These are phyloP conservation scores for Chrysoporthe deuterocubensis DNA, from an alignment of 2,329 filamentous ascomycete genomes.

Conservation along the genomic window DNA sequence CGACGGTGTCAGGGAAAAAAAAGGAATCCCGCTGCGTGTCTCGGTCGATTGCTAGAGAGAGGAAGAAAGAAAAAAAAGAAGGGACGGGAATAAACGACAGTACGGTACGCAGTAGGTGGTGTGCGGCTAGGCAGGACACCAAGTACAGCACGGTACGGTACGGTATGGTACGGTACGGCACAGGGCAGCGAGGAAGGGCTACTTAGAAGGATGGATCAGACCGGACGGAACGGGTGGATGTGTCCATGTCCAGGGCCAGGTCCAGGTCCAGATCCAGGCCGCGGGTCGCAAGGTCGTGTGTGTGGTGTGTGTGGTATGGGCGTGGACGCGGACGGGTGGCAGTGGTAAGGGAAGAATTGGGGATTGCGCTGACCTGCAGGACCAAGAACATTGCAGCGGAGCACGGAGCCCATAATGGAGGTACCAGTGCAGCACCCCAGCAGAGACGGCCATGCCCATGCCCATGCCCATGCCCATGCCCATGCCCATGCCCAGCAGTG, in stretches of 20 bases:
- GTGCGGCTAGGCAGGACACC: background rate
- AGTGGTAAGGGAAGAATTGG: conserved; percentile 2
- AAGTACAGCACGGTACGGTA: background rate
- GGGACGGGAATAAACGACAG: conserved; percentile 18
- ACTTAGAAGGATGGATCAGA: background rate
- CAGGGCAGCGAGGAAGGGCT: background rate
- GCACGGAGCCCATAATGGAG: background rate
- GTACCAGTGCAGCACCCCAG: background rate
- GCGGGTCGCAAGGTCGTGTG: background rate
- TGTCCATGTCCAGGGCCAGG: conserved; percentile 5
- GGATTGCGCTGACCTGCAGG: conserved; percentile 8
- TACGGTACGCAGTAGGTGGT: background rate
- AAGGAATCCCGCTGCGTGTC: conserved; percentile 14
- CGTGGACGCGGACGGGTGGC: background rate
- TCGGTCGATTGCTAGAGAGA: conserved; percentile 6
- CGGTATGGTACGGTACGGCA: background rate
- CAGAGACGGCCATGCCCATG: background rate
- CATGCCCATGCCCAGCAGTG: background rate
- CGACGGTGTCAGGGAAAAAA: background rate
- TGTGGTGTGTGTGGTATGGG: background rate
- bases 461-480: background rate
- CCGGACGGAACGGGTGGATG: conserved; percentile 6
- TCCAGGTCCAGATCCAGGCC: background rate
- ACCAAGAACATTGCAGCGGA: conserved; percentile 5
- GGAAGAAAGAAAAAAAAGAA: background rate